Evolutionary conservation across 2,329 filamentous ascomycete species (phyloP).

Genomic region (Diaporthe sp.): DNA sequence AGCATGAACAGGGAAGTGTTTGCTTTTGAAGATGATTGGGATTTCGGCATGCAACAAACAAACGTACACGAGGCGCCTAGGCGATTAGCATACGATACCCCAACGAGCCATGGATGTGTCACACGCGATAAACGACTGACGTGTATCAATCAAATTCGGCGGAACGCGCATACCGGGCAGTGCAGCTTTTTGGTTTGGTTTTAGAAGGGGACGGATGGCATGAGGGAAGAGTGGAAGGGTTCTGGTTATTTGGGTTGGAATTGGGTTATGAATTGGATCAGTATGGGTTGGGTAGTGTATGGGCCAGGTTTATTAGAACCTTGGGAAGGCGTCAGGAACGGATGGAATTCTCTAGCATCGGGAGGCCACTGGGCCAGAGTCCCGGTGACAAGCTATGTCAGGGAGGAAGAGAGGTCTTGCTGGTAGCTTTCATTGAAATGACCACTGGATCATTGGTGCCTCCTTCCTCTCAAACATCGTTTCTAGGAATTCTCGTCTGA

Average conservation of each 20-base stretch:
- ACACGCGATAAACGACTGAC: neutral
- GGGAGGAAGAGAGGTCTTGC: neutral
- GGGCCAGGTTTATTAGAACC: neutral
- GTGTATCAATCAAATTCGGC: neutral
- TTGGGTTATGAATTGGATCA: neutral
- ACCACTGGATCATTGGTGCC: too few species aligned
- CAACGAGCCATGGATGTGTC: neutral
- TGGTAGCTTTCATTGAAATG: neutral
- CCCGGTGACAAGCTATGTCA: neutral
- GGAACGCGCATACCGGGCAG: neutral
- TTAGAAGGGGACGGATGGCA: neutral
- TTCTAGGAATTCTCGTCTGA: neutral
- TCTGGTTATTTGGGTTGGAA: neutral
- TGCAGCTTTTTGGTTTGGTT: neutral
- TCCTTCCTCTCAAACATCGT: too few species aligned
- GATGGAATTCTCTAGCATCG: neutral
- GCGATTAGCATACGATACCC: constrained; percentile 21
- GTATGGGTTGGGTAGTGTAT: neutral
- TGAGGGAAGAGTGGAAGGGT: neutral
- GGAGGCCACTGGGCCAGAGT: neutral
- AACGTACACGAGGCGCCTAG: constrained; percentile 24
- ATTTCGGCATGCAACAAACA: constrained; percentile 1
- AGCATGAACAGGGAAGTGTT: neutral
- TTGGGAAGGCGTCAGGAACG: neutral
- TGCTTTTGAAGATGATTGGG: neutral